These are phyloP conservation scores for Melanopsichium pennsylvanicum DNA, from an alignment of 1,284 basidiomycete genomes.

Conservation along the genomic window DNA sequence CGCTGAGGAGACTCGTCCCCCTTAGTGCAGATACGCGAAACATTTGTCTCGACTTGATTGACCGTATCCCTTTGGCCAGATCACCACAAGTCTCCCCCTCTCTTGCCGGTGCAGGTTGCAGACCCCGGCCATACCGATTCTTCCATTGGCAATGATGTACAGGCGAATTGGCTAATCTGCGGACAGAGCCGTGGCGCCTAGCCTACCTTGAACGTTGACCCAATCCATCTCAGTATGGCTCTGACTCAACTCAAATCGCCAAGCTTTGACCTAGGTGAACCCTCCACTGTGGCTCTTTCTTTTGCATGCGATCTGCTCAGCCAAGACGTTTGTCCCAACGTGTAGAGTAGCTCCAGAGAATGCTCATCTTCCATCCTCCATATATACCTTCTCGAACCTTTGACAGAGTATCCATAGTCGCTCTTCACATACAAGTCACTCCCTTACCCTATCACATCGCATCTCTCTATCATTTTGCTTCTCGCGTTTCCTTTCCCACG, in stretches of 20 bases:
- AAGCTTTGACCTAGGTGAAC: neutral
- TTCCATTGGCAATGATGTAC: constrained; percentile 1
- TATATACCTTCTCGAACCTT: neutral
- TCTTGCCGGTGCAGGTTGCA: constrained; percentile 8
- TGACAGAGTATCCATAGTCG: too few species aligned
- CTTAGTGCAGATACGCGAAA: neutral
- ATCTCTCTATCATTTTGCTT: too few species aligned
- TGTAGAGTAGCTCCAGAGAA: too few species aligned
- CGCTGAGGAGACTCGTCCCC: neutral
- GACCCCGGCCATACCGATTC: constrained; percentile 12
- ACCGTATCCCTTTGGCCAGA: neutral
- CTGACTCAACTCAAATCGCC: neutral
- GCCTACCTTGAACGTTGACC: neutral
- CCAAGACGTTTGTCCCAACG: too few species aligned
- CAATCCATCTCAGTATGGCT: constrained; percentile 10
- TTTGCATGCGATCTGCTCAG: too few species aligned
- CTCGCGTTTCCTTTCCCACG: neutral
- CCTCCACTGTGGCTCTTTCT: constrained; percentile 2
- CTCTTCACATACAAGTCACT: neutral
- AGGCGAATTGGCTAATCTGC: constrained; percentile 3
- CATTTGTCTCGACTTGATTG: constrained; percentile 2
- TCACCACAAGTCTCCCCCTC: neutral
- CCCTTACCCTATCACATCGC: neutral
- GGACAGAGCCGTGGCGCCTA: constrained; percentile 5
- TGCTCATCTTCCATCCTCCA: neutral